phyloP scores from a whole-genome alignment of 2,329 filamentous ascomycete species.

The Talaromyces sp. region DNA sequence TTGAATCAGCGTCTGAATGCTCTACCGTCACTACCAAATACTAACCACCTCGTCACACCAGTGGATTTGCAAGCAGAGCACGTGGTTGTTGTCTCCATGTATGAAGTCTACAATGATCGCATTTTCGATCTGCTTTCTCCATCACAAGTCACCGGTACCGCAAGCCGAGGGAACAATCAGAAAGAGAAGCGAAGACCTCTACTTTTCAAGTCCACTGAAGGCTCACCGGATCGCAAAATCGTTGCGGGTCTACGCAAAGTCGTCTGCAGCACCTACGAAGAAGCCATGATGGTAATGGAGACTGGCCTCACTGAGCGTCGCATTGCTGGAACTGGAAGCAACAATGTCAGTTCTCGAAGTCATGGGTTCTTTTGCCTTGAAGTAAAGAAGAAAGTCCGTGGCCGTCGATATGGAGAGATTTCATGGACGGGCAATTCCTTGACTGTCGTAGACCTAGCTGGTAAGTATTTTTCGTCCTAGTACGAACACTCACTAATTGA shows the following conservation, averaged over 20 bases:
- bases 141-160: slow-evolving; percentile 40
- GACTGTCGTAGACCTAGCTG: slow-evolving; percentile 87
- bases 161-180: slow-evolving; percentile 45
- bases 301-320: slow-evolving; percentile 81
- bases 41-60: slow-evolving; percentile 65
- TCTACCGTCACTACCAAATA: slow-evolving; percentile 69
- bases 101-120: slow-evolving; percentile 97
- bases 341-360: slow-evolving; percentile 85
- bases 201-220: slow-evolving; percentile 87
- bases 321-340: slow-evolving; percentile 87
- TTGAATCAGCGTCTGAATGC: slow-evolving; percentile 66
- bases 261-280: slow-evolving; percentile 73
- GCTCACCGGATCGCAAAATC: slow-evolving; percentile 84
- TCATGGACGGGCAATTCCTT: slow-evolving; percentile 74
- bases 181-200: slow-evolving; percentile 77
- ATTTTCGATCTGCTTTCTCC: slow-evolving; percentile 87
- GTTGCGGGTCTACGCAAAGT: slow-evolving; percentile 90
- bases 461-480: slow-evolving; percentile 39
- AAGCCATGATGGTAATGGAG: slow-evolving; percentile 86
- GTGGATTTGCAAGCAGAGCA: slow-evolving; percentile 72
- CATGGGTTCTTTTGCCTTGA: slow-evolving; percentile 97
- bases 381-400: slow-evolving; percentile 70
- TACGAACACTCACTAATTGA: not conserved
- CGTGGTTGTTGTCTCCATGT: slow-evolving; percentile 90
- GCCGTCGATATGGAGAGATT: slow-evolving; percentile 50